Base-by-base conservation (phyloP, 1,284 basidiomycete species). In the Pseudozyma thailandica region DNA sequence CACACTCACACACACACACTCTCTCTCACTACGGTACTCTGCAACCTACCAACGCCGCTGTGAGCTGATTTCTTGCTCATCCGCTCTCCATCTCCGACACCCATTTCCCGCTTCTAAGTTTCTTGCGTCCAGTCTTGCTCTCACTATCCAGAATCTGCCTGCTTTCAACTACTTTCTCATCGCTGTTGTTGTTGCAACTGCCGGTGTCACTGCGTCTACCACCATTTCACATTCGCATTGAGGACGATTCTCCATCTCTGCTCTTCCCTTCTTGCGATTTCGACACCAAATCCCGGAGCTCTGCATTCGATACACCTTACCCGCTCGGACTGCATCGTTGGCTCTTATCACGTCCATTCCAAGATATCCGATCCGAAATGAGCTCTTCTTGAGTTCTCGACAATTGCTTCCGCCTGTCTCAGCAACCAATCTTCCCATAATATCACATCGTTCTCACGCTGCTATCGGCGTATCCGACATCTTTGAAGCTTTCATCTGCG, bases 281-380 rank as follows among this genome's bases (percentile, higher is more conserved):
- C 30, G 15, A 31, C 30, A 31, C 30, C 30, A 31, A 31, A n/a
- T n/a, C n/a, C n/a, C n/a, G n/a, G n/a, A n/a, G n/a, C n/a, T n/a
- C n/a, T n/a, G n/a, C n/a, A n/a, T n/a, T 31, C 30, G 30, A 31
- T 7, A 15, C 30, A 31, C 30, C 30, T n/a, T 35, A 35, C 33
- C 6, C 13, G n/a, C n/a, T n/a, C n/a, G n/a, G n/a, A n/a, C n/a
- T n/a, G n/a, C n/a, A n/a, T n/a, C n/a, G n/a, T n/a, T n/a, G n/a
- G n/a, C n/a, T n/a, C n/a, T n/a, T n/a, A n/a, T n/a, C n/a, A n/a
- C n/a, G n/a, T n/a, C n/a, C n/a, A n/a, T n/a, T n/a, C n/a, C n/a
- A n/a, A n/a, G n/a, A n/a, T n/a, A n/a, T n/a, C n/a, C n/a, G 18
- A 43, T 42, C 28, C 50, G 54, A 57, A 52, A 64, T 64, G 54